Evolutionary conservation across 1,284 basidiomycete genomes (phyloP).

Genomic region (Microbotryomycetes sp.): DNA sequence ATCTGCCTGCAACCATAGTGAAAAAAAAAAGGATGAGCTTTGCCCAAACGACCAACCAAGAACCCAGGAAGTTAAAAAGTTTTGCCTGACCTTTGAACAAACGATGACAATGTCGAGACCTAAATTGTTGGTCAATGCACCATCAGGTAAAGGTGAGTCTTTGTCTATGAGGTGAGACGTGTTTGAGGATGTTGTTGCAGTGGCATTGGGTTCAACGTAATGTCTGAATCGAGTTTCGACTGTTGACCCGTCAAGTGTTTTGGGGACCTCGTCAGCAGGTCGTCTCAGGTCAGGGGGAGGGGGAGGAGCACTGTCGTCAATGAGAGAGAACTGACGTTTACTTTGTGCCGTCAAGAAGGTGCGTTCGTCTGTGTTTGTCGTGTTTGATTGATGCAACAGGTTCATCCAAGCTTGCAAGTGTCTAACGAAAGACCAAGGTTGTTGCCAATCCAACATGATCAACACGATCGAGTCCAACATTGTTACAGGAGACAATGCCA

Average conservation of each 20-base stretch:
- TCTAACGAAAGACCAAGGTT: constrained; percentile 83
- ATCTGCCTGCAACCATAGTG: constrained; percentile 38
- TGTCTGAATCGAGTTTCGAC: constrained; percentile 82
- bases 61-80: neutral
- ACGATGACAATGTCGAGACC: constrained; percentile 85
- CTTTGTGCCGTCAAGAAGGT: too few species aligned
- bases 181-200: constrained; percentile 27
- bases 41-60: constrained; percentile 66
- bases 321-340: too few species aligned
- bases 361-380: too few species aligned
- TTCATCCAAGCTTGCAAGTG: constrained; percentile 78
- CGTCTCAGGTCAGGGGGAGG: too few species aligned
- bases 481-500: constrained; percentile 66
- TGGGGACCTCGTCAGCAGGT: neutral
- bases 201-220: constrained; percentile 68
- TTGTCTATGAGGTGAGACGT: constrained; percentile 50
- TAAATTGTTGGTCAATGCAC: constrained; percentile 53
- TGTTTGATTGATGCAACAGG: constrained; percentile 57
- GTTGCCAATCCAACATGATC: constrained; percentile 91
- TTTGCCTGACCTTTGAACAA: constrained; percentile 63
- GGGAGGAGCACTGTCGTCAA: too few species aligned
- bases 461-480: constrained; percentile 74
- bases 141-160: constrained; percentile 63
- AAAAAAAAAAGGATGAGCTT: constrained; percentile 43
- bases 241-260: constrained; percentile 40